A percentile compares a stretch with the other conserved stretches of the same genome.
phyloP scores from a whole-genome alignment of 768 basidiomycete species.

The Mycena haematopus region DNA sequence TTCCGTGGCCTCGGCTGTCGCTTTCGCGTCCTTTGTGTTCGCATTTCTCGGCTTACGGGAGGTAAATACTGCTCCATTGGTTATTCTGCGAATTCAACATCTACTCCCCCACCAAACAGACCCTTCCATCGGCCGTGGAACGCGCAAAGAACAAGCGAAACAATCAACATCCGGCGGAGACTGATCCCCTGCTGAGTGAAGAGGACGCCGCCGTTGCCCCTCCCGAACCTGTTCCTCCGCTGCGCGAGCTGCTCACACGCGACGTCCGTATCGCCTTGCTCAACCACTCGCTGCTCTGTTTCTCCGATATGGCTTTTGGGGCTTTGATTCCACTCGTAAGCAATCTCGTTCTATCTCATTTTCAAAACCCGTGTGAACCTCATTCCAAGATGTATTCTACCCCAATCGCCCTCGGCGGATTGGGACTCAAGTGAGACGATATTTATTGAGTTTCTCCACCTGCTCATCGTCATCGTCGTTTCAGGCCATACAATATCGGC shows the following conservation, averaged over 20 bases:
- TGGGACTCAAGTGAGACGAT: background rate
- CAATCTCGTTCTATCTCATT: background rate
- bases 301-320: background rate
- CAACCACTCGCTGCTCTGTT: background rate
- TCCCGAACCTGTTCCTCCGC: background rate
- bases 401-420: background rate
- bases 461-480: too few relatives aligned
- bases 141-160: background rate
- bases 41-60: constrained; percentile 12
- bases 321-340: background rate
- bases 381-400: too few relatives aligned
- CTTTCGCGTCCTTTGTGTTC: constrained; percentile 8
- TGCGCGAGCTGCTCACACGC: background rate
- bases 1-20: constrained; percentile 8
- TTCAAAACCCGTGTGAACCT: too few relatives aligned
- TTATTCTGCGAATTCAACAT: too few relatives aligned
- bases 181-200: background rate
- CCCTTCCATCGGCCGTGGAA: background rate
- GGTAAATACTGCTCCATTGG: background rate
- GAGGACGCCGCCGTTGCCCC: background rate
- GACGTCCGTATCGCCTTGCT: background rate
- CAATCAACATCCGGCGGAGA: background rate
- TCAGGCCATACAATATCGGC: constrained; percentile 43
- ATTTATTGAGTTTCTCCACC: too few relatives aligned
- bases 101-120: background rate